Evolutionary conservation across 768 basidiomycete species (phyloP).

Genomic region (Megacollybia marginata): DNA sequence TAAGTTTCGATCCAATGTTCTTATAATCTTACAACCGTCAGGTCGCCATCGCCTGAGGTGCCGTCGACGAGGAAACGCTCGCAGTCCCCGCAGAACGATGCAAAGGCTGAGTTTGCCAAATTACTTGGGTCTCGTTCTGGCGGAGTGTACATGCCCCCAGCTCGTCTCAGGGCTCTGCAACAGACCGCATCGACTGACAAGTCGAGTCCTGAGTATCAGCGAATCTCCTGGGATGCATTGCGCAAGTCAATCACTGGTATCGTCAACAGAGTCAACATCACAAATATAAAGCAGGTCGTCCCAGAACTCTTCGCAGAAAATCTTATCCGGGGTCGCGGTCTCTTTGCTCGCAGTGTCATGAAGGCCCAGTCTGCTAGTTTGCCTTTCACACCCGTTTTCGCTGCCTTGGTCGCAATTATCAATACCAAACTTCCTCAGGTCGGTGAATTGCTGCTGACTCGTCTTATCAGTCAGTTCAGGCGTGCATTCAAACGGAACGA

Average conservation of each 20-base stretch:
- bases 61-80: no score
- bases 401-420: slow-evolving; percentile 87
- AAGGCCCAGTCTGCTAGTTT: slow-evolving; percentile 96
- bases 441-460: slow-evolving; percentile 82
- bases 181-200: slow-evolving; percentile 79
- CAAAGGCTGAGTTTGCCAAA: slow-evolving; percentile 86
- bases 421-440: slow-evolving; percentile 97
- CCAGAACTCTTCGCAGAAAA: slow-evolving; percentile 93
- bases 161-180: slow-evolving; percentile 84
- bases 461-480: slow-evolving; percentile 92
- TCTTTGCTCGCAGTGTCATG: slow-evolving; percentile 94
- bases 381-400: slow-evolving; percentile 96
- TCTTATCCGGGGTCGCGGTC: slow-evolving; percentile 84
- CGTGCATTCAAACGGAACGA: slow-evolving; percentile 95
- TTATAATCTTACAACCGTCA: no score
- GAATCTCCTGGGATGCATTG: slow-evolving; percentile 95
- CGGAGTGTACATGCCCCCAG: slow-evolving; percentile 96
- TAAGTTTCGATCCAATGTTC: no score
- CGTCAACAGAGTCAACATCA: slow-evolving; percentile 96
- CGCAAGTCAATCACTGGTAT: slow-evolving; percentile 98
- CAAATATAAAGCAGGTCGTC: slow-evolving; percentile 91
- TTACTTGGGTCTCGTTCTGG: slow-evolving; percentile 76
- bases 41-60: no score
- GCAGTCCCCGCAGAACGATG: slow-evolving; percentile 38
- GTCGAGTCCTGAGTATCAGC: slow-evolving; percentile 81